Percentiles rank a stretch among this genome's conserved stretches.
Conservation (phyloP, 108 stramenopile genomes). For the Stephanodiscus minutulus region DNA sequence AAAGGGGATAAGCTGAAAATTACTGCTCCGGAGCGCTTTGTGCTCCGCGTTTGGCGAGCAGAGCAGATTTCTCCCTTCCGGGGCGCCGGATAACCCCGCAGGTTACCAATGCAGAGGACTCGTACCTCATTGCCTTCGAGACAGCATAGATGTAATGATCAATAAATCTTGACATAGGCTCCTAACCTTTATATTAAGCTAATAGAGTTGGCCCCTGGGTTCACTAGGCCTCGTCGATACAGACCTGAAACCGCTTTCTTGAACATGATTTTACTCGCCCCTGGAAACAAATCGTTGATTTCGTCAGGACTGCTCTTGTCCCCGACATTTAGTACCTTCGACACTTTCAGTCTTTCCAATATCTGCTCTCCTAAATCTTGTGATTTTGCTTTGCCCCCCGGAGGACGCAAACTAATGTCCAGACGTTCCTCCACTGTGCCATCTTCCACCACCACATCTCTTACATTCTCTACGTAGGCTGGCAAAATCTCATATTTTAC, state of each 20-base stretch:
- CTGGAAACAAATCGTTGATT: slow-evolving; percentile 71
- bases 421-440: slow-evolving; percentile 51
- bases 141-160: too few species aligned
- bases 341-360: slow-evolving; percentile 53
- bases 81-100: too few species aligned
- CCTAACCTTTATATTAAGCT: slow-evolving; percentile 38
- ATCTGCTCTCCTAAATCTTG: slow-evolving; percentile 56
- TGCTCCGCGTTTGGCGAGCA: too few species aligned
- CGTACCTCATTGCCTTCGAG: too few species aligned
- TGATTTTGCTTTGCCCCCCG: slow-evolving; percentile 77
- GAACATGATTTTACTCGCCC: slow-evolving; percentile 55
- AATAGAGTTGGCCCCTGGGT: slow-evolving; percentile 57
- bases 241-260: slow-evolving; percentile 68
- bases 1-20: too few species aligned
- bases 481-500: slow-evolving; percentile 76
- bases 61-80: too few species aligned
- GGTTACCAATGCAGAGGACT: too few species aligned
- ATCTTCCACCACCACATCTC: slow-evolving; percentile 55
- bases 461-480: slow-evolving; percentile 70
- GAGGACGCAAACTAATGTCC: slow-evolving; percentile 64
- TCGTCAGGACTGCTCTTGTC: slow-evolving; percentile 81
- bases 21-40: too few species aligned
- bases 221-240: slow-evolving; percentile 65
- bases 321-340: slow-evolving; percentile 54
- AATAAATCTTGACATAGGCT: too few species aligned